Conservation (phyloP, 768 basidiomycete species). For the Xerocomellus dryophilus region DNA sequence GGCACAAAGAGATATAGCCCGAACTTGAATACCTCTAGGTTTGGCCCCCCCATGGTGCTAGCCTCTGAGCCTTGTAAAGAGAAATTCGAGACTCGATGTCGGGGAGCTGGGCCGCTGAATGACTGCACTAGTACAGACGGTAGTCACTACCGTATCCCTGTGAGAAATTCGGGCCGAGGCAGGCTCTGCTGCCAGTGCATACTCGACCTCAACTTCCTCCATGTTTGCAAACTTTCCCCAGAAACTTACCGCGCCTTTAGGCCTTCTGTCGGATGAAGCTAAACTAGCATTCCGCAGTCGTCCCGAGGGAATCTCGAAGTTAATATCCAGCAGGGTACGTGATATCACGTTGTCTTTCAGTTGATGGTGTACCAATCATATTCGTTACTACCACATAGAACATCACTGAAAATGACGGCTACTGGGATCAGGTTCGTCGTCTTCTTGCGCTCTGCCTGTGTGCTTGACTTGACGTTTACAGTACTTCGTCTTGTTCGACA, state of each 20-base stretch:
- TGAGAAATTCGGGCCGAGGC: slow-evolving; percentile 2
- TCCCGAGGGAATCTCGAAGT: slow-evolving; percentile 72
- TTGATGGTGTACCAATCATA: slow-evolving; percentile 1
- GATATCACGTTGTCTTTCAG: not conserved
- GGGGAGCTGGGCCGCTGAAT: too few species aligned
- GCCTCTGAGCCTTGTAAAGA: slow-evolving; percentile 48
- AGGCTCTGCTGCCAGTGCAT: not conserved
- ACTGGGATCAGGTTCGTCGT: slow-evolving; percentile 81
- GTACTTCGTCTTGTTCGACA: slow-evolving; percentile 86
- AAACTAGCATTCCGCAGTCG: slow-evolving; percentile 88
- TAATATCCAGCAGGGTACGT: slow-evolving; percentile 70
- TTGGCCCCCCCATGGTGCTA: slow-evolving; percentile 68
- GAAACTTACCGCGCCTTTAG: slow-evolving; percentile 70
- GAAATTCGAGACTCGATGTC: slow-evolving; percentile 23
- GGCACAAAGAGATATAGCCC: slow-evolving; percentile 84
- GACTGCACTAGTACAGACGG: too few species aligned
- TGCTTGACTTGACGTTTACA: slow-evolving; percentile 29
- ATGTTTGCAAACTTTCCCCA: slow-evolving; percentile 76
- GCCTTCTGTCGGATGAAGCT: slow-evolving; percentile 80
- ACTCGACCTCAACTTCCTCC: not conserved
- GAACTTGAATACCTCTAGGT: slow-evolving; percentile 90
- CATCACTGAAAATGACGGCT: slow-evolving; percentile 70
- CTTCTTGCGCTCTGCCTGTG: not conserved
- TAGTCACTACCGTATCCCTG: not conserved
- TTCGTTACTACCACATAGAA: slow-evolving; percentile 43